phyloP scores from a whole-genome alignment of 169 alveolate genomes.

The Perkinsus olseni region DNA sequence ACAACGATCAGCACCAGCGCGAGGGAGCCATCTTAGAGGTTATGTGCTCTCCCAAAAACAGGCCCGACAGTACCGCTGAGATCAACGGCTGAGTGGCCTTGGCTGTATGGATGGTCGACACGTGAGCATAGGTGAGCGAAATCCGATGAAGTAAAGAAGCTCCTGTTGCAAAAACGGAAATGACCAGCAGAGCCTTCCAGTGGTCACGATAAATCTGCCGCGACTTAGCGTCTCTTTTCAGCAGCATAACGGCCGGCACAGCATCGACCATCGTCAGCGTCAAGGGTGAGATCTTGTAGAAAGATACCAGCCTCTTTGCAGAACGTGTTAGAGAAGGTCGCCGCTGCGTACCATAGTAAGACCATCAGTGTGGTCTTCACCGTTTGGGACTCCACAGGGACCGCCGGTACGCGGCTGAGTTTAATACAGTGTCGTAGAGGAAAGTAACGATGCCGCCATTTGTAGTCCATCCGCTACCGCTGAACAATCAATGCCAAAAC shows the following conservation, averaged over 20 bases:
- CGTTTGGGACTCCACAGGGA: neutral
- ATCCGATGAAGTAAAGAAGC: neutral
- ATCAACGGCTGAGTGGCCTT: neutral
- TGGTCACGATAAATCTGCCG: neutral
- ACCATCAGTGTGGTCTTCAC: neutral
- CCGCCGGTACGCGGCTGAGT: neutral
- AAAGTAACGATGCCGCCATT: neutral
- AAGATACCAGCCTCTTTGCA: neutral
- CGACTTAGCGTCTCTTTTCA: neutral
- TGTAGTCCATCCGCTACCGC: neutral
- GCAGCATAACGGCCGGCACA: neutral
- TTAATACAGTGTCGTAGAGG: neutral
- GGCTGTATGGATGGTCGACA: neutral
- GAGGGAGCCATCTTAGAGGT: neutral
- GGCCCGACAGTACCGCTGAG: neutral
- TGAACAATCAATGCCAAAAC: neutral
- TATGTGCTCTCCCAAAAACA: neutral
- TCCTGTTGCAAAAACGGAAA: neutral
- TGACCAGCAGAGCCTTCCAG: neutral
- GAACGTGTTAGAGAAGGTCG: neutral
- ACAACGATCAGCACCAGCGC: neutral
- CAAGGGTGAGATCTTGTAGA: neutral
- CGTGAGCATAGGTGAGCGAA: neutral
- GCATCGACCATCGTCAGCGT: neutral
- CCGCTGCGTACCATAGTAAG: neutral